Base-by-base conservation (phyloP, 306 rosid species). In the Aeschynomene evenia region DNA sequence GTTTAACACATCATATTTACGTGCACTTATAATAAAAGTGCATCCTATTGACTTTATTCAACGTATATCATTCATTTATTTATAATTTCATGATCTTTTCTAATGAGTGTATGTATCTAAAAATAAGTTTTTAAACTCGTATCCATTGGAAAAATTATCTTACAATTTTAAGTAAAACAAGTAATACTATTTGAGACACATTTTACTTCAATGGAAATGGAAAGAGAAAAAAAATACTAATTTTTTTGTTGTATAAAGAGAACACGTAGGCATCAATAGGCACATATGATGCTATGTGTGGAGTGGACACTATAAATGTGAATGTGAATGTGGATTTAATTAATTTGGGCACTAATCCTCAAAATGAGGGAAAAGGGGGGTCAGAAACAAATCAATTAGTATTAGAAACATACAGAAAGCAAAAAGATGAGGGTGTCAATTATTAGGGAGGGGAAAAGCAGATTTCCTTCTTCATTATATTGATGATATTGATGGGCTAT, bases 341-440 rank as follows among this genome's bases (percentile, higher is more conserved):
- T n/a, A n/a, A n/a, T n/a, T n/a, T n/a, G n/a, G n/a, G 83, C 24
- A 73, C 75, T 71, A 54, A 60, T 65, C 77, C 85, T 78, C 63
- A 86, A 77, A 66, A 76, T 78, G 80, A 86, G 91, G 87, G 65
- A 76, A 77, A 84, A 70, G 75, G n/a, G n/a, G n/a, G n/a, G 21
- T 77, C 9, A 43, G 46, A 48, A 63, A 77, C 82, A 73, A 68
- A 68, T 74, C 45, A 70, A 72, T 61, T 36, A 66, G 68, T 63
- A 36, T 74, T 33, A 36, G 55, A 78, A 84, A 67, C 68, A 57
- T 52, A 75, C 8, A 46, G 74, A 59, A 75, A 40, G 31, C 59
- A 76, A 66, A 80, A 80, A 66, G 79, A 36, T 60, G 61, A 76
- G 71, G 73, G 81, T 12, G 72, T 73, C 76, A 82, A 86, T 80